Evolutionary conservation across 1,284 basidiomycete genomes (phyloP).

Genomic region (Leccinum pachyderme): DNA sequence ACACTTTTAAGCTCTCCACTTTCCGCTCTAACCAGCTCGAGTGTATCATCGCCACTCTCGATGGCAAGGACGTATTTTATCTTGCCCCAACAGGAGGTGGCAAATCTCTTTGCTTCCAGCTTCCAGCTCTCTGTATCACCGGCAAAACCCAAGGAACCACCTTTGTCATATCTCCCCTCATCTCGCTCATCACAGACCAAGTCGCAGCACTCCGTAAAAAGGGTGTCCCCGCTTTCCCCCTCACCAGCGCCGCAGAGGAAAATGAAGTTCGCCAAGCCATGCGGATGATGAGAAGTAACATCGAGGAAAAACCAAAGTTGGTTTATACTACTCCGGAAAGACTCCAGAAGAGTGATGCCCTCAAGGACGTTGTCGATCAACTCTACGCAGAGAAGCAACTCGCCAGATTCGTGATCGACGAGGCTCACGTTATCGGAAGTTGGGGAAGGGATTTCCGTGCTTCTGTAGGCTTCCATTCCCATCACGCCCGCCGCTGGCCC

Average conservation of each 20-base stretch:
- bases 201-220: constrained; percentile 68
- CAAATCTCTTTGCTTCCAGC: constrained; percentile 84
- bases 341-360: constrained; percentile 60
- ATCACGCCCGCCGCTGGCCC: neutral
- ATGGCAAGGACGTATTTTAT: constrained; percentile 87
- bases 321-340: constrained; percentile 97
- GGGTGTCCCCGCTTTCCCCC: constrained; percentile 53
- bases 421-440: constrained; percentile 89
- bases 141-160: constrained; percentile 83
- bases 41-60: constrained; percentile 80
- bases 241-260: constrained; percentile 63
- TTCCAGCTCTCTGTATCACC: constrained; percentile 80
- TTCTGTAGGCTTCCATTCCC: constrained; percentile 47
- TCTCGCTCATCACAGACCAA: constrained; percentile 92
- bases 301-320: constrained; percentile 53
- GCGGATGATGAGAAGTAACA: constrained; percentile 40
- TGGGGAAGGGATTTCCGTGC: constrained; percentile 87
- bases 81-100: constrained; percentile 98
- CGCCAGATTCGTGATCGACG: constrained; percentile 93
- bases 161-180: constrained; percentile 87
- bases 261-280: constrained; percentile 42
- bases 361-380: constrained; percentile 54
- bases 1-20: constrained; percentile 62
- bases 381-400: constrained; percentile 61
- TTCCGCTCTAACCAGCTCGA: constrained; percentile 89